Base-by-base conservation (phyloP, 1,284 basidiomycete genomes). In the Sporisorium exsertum region DNA sequence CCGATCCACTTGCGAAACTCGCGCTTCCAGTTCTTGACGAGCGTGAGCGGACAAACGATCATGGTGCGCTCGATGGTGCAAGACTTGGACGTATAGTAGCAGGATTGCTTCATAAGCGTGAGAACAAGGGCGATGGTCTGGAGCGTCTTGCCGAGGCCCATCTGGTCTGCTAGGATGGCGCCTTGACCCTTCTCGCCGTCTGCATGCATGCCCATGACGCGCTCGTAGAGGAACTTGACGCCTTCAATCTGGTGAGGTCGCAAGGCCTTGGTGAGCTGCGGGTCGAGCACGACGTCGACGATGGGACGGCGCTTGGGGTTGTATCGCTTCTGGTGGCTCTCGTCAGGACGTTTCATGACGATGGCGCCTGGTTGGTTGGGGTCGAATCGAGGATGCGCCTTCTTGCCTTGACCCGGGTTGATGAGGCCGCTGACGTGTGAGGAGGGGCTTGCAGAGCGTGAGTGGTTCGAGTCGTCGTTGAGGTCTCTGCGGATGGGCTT, bases 141-240 rank as follows among this genome's bases (percentile, higher is more conserved):
- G 18, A 84, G 71, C 3, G 83, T 83, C 65, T 82, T 81, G 49
- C 76, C 68, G 37, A 71, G 66, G 43, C 96, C 96, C 96, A 99
- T 99, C 87, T 97, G 96, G 84, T 99, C 96, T 0, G 97, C 96
- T 93, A 99, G 95, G 84, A 99, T 99, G 82, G 94, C 97, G 0
- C 97, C 97, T 77, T 94, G 82, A 35, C 74, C 72, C 20, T 72
- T 78, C 15, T 95, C 93, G 68, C 93, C 92, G 78, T 96, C 91
- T 27, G 92, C 93, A 55, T 95, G 87, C 90, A 97, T 92, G 2
- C 95, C 97, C 0, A 94, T 97, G 9, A 95, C 92, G 84, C 95
- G 96, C 85, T 91, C 92, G 87, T 97, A 99, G 84, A 99, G 87
- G 86, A 99, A 99, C 92, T 97, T 97, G 71, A 98, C 96, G 74